phyloP scores from a whole-genome alignment of 345 rosid genomes.

The Gossypium arboreum region DNA sequence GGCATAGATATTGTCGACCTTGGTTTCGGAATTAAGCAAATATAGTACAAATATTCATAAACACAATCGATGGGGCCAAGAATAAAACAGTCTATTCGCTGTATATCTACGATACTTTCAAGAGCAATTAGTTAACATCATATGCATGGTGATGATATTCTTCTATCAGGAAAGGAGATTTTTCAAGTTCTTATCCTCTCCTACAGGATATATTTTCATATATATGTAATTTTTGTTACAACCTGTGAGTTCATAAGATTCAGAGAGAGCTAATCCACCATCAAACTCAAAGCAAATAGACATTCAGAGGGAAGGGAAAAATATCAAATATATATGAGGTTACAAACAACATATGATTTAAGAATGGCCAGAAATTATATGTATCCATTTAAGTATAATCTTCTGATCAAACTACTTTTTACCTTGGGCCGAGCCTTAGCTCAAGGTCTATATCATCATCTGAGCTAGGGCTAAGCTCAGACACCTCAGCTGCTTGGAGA shows the following conservation, averaged over 20 bases:
- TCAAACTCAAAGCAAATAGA: conserved; percentile 26
- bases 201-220: background rate
- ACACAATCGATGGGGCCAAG: conserved; percentile 13
- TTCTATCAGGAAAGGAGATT: background rate
- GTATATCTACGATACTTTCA: background rate
- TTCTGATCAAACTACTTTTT: conserved; percentile 29
- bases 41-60: conserved; percentile 3
- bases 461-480: conserved; percentile 34
- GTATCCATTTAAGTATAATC: conserved; percentile 15
- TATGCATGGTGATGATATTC: background rate
- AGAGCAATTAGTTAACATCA: background rate
- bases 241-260: conserved; percentile 19
- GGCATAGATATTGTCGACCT: conserved; percentile 3
- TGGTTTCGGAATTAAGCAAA: conserved; percentile 5
- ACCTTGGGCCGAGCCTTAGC: conserved; percentile 82
- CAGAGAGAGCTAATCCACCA: conserved; percentile 17
- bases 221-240: conserved; percentile 23
- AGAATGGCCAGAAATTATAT: conserved; percentile 13
- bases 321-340: conserved; percentile 10
- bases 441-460: conserved; percentile 86
- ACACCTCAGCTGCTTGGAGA: conserved; percentile 30
- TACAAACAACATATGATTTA: conserved; percentile 20
- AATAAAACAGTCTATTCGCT: conserved; percentile 4
- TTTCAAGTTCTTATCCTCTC: background rate
- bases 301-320: conserved; percentile 3